Conservation (phyloP, 495 filamentous ascomycete species). For the Daldinia grandis region DNA sequence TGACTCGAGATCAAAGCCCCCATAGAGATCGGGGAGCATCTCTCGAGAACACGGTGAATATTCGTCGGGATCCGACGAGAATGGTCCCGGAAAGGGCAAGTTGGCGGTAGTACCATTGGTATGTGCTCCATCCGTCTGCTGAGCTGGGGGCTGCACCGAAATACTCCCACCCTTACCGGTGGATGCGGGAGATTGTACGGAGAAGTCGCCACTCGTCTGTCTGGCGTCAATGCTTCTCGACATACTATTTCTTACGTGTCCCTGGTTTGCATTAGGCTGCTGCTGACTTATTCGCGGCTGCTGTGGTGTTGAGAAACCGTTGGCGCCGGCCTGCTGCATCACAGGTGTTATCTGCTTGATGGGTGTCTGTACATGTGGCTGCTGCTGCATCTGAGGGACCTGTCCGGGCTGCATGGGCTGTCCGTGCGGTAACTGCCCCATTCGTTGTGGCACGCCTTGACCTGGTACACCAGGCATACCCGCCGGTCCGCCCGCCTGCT, state of each 20-base stretch:
- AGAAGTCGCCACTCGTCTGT: constrained; percentile 51
- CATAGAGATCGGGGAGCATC: constrained; percentile 60
- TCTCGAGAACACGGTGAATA: constrained; percentile 71
- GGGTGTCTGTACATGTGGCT: constrained; percentile 56
- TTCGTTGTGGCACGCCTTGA: constrained; percentile 50
- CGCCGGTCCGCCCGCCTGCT: constrained; percentile 51
- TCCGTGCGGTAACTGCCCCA: constrained; percentile 54
- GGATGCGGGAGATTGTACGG: constrained; percentile 52
- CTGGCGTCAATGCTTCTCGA: constrained; percentile 55
- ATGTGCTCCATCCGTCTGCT: constrained; percentile 45
- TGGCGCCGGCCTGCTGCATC: constrained; percentile 55
- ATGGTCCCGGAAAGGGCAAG: constrained; percentile 47
- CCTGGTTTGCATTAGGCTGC: constrained; percentile 43
- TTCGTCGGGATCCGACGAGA: constrained; percentile 52
- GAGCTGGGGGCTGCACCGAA: constrained; percentile 48
- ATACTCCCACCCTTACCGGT: constrained; percentile 48
- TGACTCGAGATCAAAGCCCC: constrained; percentile 70
- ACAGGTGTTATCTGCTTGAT: constrained; percentile 58
- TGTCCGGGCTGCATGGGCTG: constrained; percentile 60
- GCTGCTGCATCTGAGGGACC: constrained; percentile 57
- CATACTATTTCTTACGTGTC: constrained; percentile 51
- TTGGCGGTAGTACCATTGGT: constrained; percentile 35
- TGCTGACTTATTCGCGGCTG: constrained; percentile 51
- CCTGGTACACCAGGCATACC: constrained; percentile 52
- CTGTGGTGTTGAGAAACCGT: constrained; percentile 62